A percentile compares a stretch with the other conserved stretches of the same genome.
phyloP scores from a whole-genome alignment of 495 filamentous ascomycete genomes.

The Cercophora sp. region DNA sequence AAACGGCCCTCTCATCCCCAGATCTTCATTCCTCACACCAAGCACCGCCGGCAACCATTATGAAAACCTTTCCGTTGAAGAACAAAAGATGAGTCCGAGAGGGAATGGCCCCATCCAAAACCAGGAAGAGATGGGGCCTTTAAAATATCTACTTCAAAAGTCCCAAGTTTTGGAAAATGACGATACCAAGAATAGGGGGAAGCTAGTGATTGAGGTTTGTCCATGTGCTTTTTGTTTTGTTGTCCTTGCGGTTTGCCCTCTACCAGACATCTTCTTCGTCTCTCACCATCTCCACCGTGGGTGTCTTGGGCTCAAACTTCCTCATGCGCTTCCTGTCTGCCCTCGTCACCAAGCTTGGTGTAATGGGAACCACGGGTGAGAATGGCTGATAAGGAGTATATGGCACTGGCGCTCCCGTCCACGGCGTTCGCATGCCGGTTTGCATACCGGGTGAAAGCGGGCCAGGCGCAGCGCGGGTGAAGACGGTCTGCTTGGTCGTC shows the following conservation, averaged over 20 bases:
- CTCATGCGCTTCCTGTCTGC: conserved; percentile 67
- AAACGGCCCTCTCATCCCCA: neutral
- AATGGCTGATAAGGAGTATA: conserved; percentile 93
- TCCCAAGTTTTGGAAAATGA: neutral
- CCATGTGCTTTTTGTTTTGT: neutral
- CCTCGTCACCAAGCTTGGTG: conserved; percentile 71
- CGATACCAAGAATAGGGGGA: conserved; percentile 1
- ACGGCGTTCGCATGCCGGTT: conserved; percentile 55
- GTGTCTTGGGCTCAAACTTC: conserved; percentile 55
- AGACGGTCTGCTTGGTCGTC: conserved; percentile 71
- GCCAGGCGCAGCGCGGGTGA: conserved; percentile 57
- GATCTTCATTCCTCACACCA: neutral
- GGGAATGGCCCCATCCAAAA: neutral
- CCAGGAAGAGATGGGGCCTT: neutral
- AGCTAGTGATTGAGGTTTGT: neutral
- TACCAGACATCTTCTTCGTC: conserved; percentile 53
- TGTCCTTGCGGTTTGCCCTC: neutral
- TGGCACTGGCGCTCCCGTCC: conserved; percentile 70
- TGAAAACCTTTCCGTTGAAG: neutral
- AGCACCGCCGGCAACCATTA: neutral
- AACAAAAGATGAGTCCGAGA: neutral
- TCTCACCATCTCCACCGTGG: conserved; percentile 52
- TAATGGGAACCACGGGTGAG: conserved; percentile 82
- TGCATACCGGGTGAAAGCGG: conserved; percentile 41
- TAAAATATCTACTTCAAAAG: conserved; percentile 3